These are phyloP conservation scores for Gentiana dahurica DNA, from an alignment of 257 asterid genomes.

Conservation along the genomic window DNA sequence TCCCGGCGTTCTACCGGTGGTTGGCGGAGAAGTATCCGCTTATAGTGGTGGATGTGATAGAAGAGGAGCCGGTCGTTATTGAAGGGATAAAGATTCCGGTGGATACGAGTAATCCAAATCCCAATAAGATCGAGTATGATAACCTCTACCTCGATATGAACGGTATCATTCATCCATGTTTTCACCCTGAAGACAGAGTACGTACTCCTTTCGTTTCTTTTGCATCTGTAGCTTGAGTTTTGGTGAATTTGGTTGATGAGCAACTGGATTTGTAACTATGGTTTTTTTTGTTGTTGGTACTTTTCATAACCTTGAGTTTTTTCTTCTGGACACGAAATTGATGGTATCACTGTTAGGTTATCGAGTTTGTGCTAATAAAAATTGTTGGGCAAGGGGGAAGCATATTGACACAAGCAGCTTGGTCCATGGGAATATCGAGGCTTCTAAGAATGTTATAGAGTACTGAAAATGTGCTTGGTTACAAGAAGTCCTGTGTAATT, in stretches of 20 bases:
- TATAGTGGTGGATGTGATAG: constrained; percentile 77
- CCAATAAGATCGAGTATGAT: constrained; percentile 72
- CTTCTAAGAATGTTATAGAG: too few species aligned
- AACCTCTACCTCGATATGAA: constrained; percentile 91
- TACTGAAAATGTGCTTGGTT: too few species aligned
- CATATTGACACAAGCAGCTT: too few species aligned
- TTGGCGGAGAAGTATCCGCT: constrained; percentile 94
- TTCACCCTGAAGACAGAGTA: constrained; percentile 96
- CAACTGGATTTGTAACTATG: too few species aligned
- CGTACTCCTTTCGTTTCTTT: constrained; percentile 10
- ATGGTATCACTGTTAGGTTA: neutral
- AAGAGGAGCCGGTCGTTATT: constrained; percentile 73
- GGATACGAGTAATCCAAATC: constrained; percentile 90
- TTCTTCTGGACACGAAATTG: too few species aligned
- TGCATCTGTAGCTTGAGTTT: neutral
- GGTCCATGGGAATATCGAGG: too few species aligned
- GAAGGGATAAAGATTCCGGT: constrained; percentile 70
- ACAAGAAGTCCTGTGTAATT: too few species aligned
- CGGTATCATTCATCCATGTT: constrained; percentile 90
- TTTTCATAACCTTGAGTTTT: too few species aligned
- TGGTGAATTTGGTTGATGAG: too few species aligned
- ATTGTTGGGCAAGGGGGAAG: neutral
- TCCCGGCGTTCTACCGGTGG: constrained; percentile 98
- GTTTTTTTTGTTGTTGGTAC: too few species aligned
- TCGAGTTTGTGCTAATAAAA: neutral